Conservation (phyloP, 148 eudicot species). For the Suaeda aralocaspica region DNA sequence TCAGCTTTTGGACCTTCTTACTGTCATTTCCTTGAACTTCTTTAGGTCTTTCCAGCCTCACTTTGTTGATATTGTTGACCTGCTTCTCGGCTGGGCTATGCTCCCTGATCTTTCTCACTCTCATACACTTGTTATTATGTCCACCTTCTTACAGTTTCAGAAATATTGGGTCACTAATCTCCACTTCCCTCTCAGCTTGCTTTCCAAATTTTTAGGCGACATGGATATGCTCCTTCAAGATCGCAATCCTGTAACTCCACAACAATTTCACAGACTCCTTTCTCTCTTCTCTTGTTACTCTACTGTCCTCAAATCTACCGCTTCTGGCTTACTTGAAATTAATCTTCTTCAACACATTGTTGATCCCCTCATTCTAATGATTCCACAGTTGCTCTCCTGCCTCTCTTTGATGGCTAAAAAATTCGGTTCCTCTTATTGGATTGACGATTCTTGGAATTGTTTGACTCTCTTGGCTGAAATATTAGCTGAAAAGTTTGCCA, state of each 20-base stretch:
- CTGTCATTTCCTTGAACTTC: conserved; percentile 76
- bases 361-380: conserved; percentile 77
- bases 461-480: conserved; percentile 98
- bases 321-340: conserved; percentile 88
- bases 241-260: conserved; percentile 71
- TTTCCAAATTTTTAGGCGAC: conserved; percentile 87
- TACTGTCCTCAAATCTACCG: conserved; percentile 80
- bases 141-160: conserved; percentile 90
- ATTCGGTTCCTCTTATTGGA: conserved; percentile 92
- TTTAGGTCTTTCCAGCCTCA: conserved; percentile 83
- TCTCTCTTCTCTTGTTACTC: conserved; percentile 80
- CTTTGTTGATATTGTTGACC: conserved; percentile 91
- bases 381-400: conserved; percentile 66
- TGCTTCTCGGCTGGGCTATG: conserved; percentile 99
- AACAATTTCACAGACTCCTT: conserved; percentile 78
- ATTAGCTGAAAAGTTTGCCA: conserved; percentile 67
- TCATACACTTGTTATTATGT: conserved; percentile 69
- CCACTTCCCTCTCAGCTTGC: conserved; percentile 76
- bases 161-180: conserved; percentile 88
- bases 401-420: conserved; percentile 71
- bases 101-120: conserved; percentile 78
- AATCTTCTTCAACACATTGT: conserved; percentile 70
- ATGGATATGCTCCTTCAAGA: conserved; percentile 93
- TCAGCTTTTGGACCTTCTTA: conserved; percentile 64
- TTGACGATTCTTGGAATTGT: conserved; percentile 90